Percentiles rank a stretch among this genome's conserved stretches.
These are phyloP conservation scores for Geotrichum armillariae DNA, from an alignment of 1,139 yeast species.

Conservation along the genomic window DNA sequence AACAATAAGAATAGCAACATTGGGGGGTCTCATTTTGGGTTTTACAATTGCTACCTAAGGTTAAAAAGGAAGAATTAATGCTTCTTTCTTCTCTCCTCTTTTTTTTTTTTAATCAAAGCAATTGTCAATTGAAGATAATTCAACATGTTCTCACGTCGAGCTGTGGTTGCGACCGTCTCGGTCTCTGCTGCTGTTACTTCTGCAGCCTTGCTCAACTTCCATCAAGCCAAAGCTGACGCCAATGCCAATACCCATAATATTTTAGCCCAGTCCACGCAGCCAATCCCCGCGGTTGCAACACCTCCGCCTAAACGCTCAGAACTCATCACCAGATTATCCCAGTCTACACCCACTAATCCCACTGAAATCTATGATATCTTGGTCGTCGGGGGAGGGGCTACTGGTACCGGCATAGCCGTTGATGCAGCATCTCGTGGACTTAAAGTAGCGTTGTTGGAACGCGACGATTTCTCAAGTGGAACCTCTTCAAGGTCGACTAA, in stretches of 20 bases:
- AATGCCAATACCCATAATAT: not conserved
- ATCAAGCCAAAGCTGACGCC: constrained; percentile 11
- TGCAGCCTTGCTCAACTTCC: not conserved
- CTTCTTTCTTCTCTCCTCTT: too few species aligned
- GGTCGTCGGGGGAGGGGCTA: constrained; percentile 94
- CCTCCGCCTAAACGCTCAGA: constrained; percentile 18
- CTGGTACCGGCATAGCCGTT: constrained; percentile 90
- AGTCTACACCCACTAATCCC: constrained; percentile 14
- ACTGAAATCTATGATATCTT: constrained; percentile 61
- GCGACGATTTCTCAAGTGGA: constrained; percentile 86
- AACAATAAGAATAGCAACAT: too few species aligned
- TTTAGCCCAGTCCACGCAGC: not conserved
- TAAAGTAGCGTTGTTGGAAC: constrained; percentile 83
- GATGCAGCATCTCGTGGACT: constrained; percentile 92
- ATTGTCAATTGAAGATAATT: too few species aligned
- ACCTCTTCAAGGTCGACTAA: constrained; percentile 93
- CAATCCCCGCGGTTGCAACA: constrained; percentile 14
- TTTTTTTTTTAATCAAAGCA: too few species aligned
- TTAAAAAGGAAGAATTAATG: constrained; percentile 11
- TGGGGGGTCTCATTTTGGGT: too few species aligned
- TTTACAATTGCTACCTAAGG: too few species aligned
- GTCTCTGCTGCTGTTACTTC: not conserved
- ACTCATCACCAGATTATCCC: constrained; percentile 9
- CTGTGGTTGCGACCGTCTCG: not conserved
- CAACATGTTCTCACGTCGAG: constrained; percentile 5